These are phyloP conservation scores for Backusella parvicylindrica DNA, from an alignment of 192 early-diverging fungal genomes.

Conservation along the genomic window DNA sequence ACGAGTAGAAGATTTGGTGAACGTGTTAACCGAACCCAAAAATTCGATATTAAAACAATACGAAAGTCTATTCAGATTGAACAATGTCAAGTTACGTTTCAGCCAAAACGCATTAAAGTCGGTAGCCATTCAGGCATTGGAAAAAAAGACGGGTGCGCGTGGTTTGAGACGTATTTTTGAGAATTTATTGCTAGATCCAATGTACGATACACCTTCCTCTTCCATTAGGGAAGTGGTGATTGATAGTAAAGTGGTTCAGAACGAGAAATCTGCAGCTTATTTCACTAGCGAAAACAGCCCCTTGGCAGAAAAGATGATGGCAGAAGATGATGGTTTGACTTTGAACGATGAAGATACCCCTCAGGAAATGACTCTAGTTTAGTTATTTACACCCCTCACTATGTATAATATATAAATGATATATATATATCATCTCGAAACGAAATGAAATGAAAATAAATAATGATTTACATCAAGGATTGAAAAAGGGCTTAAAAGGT, in stretches of 20 bases:
- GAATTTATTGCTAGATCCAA: conserved; percentile 69
- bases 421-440: no score
- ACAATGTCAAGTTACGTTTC: conserved; percentile 63
- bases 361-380: conserved; percentile 25
- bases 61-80: conserved; percentile 66
- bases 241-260: conserved; percentile 58
- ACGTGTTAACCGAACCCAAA: conserved; percentile 77
- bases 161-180: conserved; percentile 85
- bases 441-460: no score
- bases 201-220: conserved; percentile 79
- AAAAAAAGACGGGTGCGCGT: conserved; percentile 84
- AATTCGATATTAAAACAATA: conserved; percentile 83
- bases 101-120: conserved; percentile 62
- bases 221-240: conserved; percentile 71
- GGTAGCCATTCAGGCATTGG: conserved; percentile 72
- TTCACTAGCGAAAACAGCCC: conserved; percentile 41
- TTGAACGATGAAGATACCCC: conserved; percentile 4
- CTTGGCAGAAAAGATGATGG: conserved; percentile 7
- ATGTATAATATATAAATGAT: no score
- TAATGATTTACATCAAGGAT: no score
- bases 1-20: conserved; percentile 61
- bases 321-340: conserved; percentile 9
- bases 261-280: conserved; percentile 61
- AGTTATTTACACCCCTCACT: neutral
- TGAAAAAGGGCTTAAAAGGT: no score